Evolutionary conservation across 2,329 filamentous ascomycete genomes (phyloP).

Genomic region (Epichloe festucae): DNA sequence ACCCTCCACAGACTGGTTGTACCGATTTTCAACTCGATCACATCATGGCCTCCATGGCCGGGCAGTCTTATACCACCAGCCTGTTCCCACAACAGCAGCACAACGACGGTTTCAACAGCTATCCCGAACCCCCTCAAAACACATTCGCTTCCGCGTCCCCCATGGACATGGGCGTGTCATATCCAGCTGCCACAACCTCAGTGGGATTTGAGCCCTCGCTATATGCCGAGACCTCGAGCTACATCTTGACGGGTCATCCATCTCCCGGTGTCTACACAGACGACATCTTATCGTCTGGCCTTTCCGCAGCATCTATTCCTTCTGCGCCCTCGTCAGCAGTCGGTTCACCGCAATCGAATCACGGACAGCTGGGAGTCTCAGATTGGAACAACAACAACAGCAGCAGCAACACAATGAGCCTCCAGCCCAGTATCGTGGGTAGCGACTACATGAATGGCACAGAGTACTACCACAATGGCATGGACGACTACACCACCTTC

Average conservation of each 20-base stretch:
- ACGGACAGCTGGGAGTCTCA: constrained; percentile 43
- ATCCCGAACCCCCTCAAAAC: constrained; percentile 31
- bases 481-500: constrained; percentile 37
- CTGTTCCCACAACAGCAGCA: constrained; percentile 14
- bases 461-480: constrained; percentile 39
- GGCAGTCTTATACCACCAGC: neutral
- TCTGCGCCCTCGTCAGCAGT: constrained; percentile 55
- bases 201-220: constrained; percentile 34
- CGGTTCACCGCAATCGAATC: constrained; percentile 52
- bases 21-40: neutral
- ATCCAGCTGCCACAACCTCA: constrained; percentile 12
- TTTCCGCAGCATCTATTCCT: constrained; percentile 46
- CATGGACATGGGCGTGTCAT: constrained; percentile 35
- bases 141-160: constrained; percentile 27
- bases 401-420: constrained; percentile 34
- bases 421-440: constrained; percentile 51
- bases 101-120: constrained; percentile 29
- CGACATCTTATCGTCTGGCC: constrained; percentile 41
- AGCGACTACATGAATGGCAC: constrained; percentile 38
- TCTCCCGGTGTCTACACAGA: constrained; percentile 38
- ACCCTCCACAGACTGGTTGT: neutral
- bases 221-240: constrained; percentile 32
- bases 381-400: constrained; percentile 34
- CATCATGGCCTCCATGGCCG: constrained; percentile 3
- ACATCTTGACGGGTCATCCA: constrained; percentile 32